Conservation (phyloP, 495 filamentous ascomycete genomes). For the Cercophora sp. region DNA sequence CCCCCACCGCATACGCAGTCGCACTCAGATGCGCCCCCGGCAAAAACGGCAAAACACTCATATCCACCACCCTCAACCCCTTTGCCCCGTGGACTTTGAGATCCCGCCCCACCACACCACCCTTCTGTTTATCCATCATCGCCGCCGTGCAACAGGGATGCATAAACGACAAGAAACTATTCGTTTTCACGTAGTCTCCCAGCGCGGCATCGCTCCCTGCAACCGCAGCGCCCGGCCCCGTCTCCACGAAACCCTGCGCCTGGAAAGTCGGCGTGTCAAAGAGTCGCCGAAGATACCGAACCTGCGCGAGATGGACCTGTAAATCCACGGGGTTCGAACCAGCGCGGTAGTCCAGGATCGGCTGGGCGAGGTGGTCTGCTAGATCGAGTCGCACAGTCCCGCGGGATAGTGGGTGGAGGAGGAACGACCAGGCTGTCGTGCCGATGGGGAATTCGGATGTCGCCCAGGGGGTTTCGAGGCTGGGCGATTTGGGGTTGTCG, state of each 20-base stretch:
- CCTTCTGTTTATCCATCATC: constrained; percentile 49
- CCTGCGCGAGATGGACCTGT: constrained; percentile 18
- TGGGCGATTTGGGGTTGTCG: constrained; percentile 17
- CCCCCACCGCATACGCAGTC: constrained; percentile 20
- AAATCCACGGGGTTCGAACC: constrained; percentile 16
- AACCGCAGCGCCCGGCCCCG: constrained; percentile 6
- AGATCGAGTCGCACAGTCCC: constrained; percentile 9
- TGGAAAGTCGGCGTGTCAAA: constrained; percentile 17
- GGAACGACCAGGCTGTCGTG: constrained; percentile 14
- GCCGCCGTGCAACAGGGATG: constrained; percentile 45
- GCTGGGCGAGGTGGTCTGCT: background rate
- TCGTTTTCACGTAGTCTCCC: constrained; percentile 9
- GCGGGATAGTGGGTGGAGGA: constrained; percentile 34
- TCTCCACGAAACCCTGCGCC: constrained; percentile 7
- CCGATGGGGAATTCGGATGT: constrained; percentile 4
- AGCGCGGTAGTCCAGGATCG: constrained; percentile 12
- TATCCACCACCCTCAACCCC: constrained; percentile 49
- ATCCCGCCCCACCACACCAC: constrained; percentile 42
- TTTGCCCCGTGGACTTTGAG: constrained; percentile 37
- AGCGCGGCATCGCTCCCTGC: constrained; percentile 9
- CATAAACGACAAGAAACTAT: constrained; percentile 10
- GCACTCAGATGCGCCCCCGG: constrained; percentile 15
- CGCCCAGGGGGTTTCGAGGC: constrained; percentile 27
- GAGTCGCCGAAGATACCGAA: constrained; percentile 18
- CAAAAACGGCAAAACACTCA: constrained; percentile 57